Base-by-base conservation (phyloP, 2,329 filamentous ascomycete species). In the Ceratocystis cubensis region DNA sequence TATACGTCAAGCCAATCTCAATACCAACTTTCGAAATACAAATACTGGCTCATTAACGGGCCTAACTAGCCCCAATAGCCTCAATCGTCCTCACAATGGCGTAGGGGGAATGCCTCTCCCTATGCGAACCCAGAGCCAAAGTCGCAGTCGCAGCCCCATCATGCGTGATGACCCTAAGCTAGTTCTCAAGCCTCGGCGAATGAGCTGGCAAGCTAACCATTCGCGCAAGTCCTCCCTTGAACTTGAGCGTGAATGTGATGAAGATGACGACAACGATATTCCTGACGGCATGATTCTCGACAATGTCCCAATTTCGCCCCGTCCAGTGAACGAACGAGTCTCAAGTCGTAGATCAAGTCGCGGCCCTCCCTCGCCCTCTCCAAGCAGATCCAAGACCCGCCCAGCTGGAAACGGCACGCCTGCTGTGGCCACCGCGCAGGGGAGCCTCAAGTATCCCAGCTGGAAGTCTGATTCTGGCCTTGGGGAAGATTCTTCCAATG, bases 271-370 rank as follows among this genome's bases (percentile, higher is more conserved):
- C 65, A 88, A 91, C 72, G 84, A 89, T 67, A 86, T 94, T 37
- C 89, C 89, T 0, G 88, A 92, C 30, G 88, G 89, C 65, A 82
- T 89, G 28, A 81, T 91, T 64, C 82, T 94, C 61, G 88, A 90
- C 76, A 94, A 94, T 70, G 86, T 94, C 1, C 89, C 89, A 4
- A 84, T 94, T 59, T 92, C 89, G 0, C 89, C 89, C n/a, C 80
- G 85, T 1, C 84, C 84, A 1, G 77, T 78, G 1, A 77, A 77
- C 28, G 83, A 86, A 69, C 79, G 85, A 46, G 28, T 50, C 5
- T n/a, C 56, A 2, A 66, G 64, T 17, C 6, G 65, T 28, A 48
- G 63, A 41, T 67, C 66, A 13, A 67, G 66, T 44, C 66, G 63
- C 20, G 66, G 66, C 20, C 61, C 64, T 2, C 45, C 69, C 44